Conservation (phyloP, 2,329 filamentous ascomycete genomes). For the Amylocarpus encephaloides region DNA sequence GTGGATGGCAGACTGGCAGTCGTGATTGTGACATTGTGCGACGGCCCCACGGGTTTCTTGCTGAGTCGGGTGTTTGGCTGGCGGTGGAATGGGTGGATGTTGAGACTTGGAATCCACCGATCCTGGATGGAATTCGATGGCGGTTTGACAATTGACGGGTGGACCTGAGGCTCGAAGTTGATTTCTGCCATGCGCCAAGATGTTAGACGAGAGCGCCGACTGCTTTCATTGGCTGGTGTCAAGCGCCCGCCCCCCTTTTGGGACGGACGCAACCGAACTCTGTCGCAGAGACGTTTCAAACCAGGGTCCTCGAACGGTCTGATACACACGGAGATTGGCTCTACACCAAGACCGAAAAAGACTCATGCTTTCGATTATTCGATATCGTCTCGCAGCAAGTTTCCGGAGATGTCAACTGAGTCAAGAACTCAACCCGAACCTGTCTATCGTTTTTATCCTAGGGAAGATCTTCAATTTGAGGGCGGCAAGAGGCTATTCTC, state of each 20-base stretch:
- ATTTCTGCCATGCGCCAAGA: neutral
- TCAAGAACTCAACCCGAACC: neutral
- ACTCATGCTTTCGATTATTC: no score
- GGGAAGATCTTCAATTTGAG: neutral
- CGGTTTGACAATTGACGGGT: no score
- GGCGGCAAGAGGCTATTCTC: no score
- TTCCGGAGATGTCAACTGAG: neutral
- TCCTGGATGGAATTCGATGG: no score
- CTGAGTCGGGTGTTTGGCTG: no score
- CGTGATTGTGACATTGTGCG: no score
- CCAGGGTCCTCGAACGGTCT: neutral
- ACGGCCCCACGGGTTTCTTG: no score
- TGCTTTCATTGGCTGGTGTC: neutral
- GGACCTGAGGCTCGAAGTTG: neutral
- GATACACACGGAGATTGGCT: neutral
- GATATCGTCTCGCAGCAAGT: neutral
- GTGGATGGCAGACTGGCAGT: no score
- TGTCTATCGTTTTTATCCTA: neutral
- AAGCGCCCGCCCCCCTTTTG: neutral
- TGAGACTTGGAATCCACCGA: no score
- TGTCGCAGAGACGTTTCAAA: neutral
- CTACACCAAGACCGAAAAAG: no score
- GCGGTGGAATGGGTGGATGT: no score
- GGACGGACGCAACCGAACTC: neutral
- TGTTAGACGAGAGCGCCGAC: neutral